phyloP scores from a whole-genome alignment of 495 filamentous ascomycete species.

The Letharia lupina region DNA sequence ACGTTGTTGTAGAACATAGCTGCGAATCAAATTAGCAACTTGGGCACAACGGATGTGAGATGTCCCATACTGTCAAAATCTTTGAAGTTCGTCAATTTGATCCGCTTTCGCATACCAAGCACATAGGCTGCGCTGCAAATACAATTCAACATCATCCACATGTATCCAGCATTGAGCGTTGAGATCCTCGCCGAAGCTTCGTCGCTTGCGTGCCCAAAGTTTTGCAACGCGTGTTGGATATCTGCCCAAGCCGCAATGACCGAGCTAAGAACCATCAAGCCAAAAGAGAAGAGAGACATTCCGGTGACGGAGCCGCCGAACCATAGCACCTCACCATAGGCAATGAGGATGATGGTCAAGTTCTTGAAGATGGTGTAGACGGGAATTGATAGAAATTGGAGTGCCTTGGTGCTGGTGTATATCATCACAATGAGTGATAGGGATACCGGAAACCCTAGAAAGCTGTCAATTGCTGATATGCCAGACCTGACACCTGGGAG shows the following conservation, averaged over 20 bases:
- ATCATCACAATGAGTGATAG: conserved; percentile 98
- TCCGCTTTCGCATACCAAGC: conserved; percentile 92
- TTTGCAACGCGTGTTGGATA: conserved; percentile 75
- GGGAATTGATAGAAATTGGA: conserved; percentile 93
- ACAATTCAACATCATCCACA: conserved; percentile 98
- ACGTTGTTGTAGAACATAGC: conserved; percentile 99
- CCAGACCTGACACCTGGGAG: not conserved
- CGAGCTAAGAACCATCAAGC: conserved; percentile 93
- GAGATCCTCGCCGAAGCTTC: conserved; percentile 70
- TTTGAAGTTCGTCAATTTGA: conserved; percentile 99
- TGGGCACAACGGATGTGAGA: not conserved
- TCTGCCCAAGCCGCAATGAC: conserved; percentile 97
- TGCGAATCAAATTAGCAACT: conserved; percentile 30
- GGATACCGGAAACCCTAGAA: conserved; percentile 90
- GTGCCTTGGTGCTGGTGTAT: conserved; percentile 92
- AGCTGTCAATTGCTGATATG: conserved; percentile 25
- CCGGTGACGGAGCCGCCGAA: conserved; percentile 89
- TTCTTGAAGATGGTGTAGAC: conserved; percentile 99
- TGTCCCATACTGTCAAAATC: conserved; percentile 88
- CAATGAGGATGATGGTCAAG: conserved; percentile 96
- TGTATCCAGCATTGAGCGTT: conserved; percentile 89
- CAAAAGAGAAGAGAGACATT: conserved; percentile 89
- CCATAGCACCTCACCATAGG: conserved; percentile 98
- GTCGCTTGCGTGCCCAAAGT: conserved; percentile 43
- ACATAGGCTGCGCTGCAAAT: conserved; percentile 89